phyloP scores from a whole-genome alignment of 257 asterid species.

The Agastache rugosa region DNA sequence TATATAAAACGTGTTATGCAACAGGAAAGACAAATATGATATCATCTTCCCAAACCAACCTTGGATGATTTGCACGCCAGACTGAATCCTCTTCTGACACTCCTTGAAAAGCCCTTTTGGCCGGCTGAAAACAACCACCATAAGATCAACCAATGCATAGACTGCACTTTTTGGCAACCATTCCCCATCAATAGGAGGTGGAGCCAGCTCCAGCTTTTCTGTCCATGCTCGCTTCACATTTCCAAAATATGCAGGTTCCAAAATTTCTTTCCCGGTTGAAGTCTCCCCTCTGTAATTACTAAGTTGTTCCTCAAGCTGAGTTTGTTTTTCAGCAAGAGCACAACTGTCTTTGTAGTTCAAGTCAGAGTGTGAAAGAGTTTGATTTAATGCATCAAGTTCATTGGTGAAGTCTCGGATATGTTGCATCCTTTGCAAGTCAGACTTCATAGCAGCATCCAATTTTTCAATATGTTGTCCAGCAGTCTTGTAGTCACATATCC shows the following conservation, averaged over 20 bases:
- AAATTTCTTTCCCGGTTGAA: constrained; percentile 57
- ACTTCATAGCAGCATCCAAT: constrained; percentile 85
- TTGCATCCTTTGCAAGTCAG: constrained; percentile 74
- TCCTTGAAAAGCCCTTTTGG: constrained; percentile 94
- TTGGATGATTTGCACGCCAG: constrained; percentile 78
- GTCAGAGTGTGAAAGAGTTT: constrained; percentile 65
- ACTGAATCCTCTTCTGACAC: constrained; percentile 82
- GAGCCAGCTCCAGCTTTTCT: constrained; percentile 88
- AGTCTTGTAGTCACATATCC: constrained; percentile 90
- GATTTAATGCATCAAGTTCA: constrained; percentile 71
- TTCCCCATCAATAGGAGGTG: constrained; percentile 98
- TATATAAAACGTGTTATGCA: constrained; percentile 15
- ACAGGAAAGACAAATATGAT: constrained; percentile 23
- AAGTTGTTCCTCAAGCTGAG: constrained; percentile 72
- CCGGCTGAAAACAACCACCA: constrained; percentile 82
- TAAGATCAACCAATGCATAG: constrained; percentile 91
- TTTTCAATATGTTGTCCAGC: constrained; percentile 84
- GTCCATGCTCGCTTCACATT: constrained; percentile 75
- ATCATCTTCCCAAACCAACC: constrained; percentile 55
- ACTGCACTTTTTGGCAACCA: constrained; percentile 99
- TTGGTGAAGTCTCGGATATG: constrained; percentile 63
- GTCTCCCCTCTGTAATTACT: constrained; percentile 51
- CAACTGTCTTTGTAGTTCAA: constrained; percentile 71
- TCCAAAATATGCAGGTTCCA: constrained; percentile 95
- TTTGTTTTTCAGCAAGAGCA: constrained; percentile 65